phyloP scores from a whole-genome alignment of 2,329 filamentous ascomycete species.

The Colletotrichum lindemuthianum region DNA sequence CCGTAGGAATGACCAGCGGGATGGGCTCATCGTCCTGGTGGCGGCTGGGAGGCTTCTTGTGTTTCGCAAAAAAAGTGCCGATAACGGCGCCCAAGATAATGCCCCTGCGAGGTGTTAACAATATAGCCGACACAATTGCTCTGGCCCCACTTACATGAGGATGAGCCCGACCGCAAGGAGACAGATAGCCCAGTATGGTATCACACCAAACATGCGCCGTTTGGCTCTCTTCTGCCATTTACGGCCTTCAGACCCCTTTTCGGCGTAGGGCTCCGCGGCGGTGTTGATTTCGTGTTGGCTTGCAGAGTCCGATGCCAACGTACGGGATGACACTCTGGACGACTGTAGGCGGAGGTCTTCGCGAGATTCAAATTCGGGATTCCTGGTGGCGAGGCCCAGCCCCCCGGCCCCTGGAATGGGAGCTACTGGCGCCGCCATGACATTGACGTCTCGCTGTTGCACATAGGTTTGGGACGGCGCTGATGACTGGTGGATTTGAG shows the following conservation, averaged over 20 bases:
- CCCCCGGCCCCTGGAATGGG: conserved; percentile 68
- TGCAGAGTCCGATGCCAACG: conserved; percentile 56
- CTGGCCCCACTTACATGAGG: conserved; percentile 49
- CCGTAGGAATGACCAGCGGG: conserved; percentile 47
- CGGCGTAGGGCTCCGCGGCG: conserved; percentile 54
- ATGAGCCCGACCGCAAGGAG: conserved; percentile 59
- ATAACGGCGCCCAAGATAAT: conserved; percentile 67
- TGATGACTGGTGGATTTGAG: too few species aligned
- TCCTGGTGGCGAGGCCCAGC: conserved; percentile 67
- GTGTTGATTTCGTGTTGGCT: conserved; percentile 67
- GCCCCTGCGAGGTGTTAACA: conserved; percentile 42
- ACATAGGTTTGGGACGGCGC: too few species aligned
- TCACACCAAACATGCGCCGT: conserved; percentile 65
- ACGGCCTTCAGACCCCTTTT: conserved; percentile 52
- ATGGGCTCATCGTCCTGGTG: conserved; percentile 40
- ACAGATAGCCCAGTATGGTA: conserved; percentile 71
- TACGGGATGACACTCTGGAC: conserved; percentile 63
- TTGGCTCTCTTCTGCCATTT: conserved; percentile 63
- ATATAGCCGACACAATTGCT: not conserved
- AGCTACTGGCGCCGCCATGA: conserved; percentile 33
- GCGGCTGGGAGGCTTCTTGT: conserved; percentile 42
- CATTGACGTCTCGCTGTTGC: conserved; percentile 17
- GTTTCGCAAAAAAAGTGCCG: conserved; percentile 54
- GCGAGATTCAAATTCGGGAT: conserved; percentile 70
- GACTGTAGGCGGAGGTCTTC: conserved; percentile 63